Base-by-base conservation (phyloP, 2,329 filamentous ascomycete genomes). In the Leptographium procerum region DNA sequence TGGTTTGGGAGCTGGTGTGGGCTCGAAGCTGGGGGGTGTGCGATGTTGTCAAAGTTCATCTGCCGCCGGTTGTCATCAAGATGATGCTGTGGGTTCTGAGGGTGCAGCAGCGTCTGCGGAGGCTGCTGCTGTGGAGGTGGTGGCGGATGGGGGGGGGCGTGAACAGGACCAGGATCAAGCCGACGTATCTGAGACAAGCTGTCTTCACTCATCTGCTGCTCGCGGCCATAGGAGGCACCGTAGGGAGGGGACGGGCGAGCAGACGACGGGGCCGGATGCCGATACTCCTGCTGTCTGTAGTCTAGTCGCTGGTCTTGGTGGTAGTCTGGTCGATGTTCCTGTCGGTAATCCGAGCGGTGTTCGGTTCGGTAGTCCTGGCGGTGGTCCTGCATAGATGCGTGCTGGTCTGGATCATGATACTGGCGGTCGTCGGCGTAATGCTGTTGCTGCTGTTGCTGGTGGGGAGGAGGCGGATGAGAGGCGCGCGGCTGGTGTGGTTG, bases 341-440 rank as follows among this genome's bases (percentile, higher is more conserved):
- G 60, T 9, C 56, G 60, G 3, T 57, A 52, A 14, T 54, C 52
- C 4, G 54, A 56, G 6, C 45, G 55, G 16, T 55, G 58, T 34
- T 56, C 52, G 33, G 31, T 7, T 9, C 43, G 54, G 28, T 56
- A 56, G 54, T 48, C 43, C 24, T 31, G 50, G 28, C 73, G 72
- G 64, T 77, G 77, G 66, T 83, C 79, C 69, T 80, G 80, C 70
- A 80, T 77, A 63, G 77, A 75, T 67, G 77, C 72, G 66, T 77
- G 80, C 58, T 74, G 72, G 64, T 81, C 80, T 69, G 74, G 77
- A 57, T 82, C 80, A 77, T 80, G 75, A 65, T 78, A 77, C 64
- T 79, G 78, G 69, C 79, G 79, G 65, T 83, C 79, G 66, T 82
- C 52, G 29, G 24, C 28, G 71, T 70, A 64, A 59, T 74, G 75